A percentile compares a stretch with the other conserved stretches of the same genome.
Evolutionary conservation across 345 rosid species (phyloP).

Genomic region (Turnera subulata): DNA sequence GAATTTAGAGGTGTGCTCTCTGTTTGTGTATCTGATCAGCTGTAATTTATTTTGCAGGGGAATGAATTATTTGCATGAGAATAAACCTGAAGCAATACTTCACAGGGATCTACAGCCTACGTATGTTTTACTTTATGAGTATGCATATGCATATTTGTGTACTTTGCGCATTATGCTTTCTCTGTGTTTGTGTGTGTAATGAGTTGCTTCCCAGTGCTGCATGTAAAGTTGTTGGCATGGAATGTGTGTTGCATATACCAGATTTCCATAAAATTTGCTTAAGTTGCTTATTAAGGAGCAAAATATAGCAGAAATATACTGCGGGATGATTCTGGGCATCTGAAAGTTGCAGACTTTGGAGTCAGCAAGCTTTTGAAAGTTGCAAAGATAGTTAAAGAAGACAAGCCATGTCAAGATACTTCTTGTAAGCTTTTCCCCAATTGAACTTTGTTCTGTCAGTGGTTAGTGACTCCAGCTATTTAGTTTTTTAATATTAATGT

Average conservation of each 20-base stretch:
- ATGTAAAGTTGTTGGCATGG: not conserved
- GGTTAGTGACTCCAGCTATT: not conserved
- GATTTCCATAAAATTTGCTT: slow-evolving; percentile 19
- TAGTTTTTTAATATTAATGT: not conserved
- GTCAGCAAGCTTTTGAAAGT: slow-evolving; percentile 60
- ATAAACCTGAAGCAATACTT: slow-evolving; percentile 77
- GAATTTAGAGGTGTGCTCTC: not conserved
- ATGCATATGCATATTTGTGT: too few relatives aligned
- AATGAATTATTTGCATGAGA: slow-evolving; percentile 79
- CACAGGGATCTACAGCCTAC: slow-evolving; percentile 84
- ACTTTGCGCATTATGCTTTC: too few relatives aligned
- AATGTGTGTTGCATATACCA: slow-evolving; percentile 6
- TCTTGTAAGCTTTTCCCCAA: slow-evolving; percentile 46
- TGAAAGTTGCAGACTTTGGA: slow-evolving; percentile 73
- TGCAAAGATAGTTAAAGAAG: slow-evolving; percentile 56
- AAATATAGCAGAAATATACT: slow-evolving; percentile 67
- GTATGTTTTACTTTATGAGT: slow-evolving; percentile 50
- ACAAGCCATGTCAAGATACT: slow-evolving; percentile 48
- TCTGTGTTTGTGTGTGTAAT: not conserved
- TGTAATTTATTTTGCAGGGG: slow-evolving; percentile 51
- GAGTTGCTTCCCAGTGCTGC: slow-evolving; percentile 9
- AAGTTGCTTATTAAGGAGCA: slow-evolving; percentile 38
- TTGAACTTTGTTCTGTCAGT: too few relatives aligned
- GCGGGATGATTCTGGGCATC: slow-evolving; percentile 75
- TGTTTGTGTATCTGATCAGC: not conserved